Evolutionary conservation across 2,329 filamentous ascomycete genomes (phyloP), one percentile per base, ranked within the genome.

Genomic region (Alternaria novae-zelandiae): DNA sequence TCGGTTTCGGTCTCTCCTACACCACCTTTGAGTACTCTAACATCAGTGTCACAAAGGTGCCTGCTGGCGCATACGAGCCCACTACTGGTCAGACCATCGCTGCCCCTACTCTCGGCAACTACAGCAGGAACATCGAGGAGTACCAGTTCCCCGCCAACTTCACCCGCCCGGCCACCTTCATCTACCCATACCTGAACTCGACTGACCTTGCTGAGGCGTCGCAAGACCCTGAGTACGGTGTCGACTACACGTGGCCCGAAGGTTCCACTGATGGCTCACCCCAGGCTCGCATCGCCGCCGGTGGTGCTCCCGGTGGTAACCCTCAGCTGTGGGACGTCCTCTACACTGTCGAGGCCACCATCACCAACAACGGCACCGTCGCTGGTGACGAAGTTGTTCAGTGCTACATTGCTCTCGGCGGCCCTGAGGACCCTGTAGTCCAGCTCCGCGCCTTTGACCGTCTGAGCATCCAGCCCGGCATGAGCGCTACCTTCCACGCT

Each of bases 371-470:
- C 3, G 92, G 92, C 32, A 73, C 79, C 0, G 69, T 88, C 0
- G 83, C 79, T 1, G 91, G 91, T 26, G 90, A 93, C 44, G 91
- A 93, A 75, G 86, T 96, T 2, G 85, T 89, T 0, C 92, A 96
- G 83, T 81, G 94, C 13, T 86, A 98, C 80, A 76, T 98, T 58
- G 89, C 86, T 28, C 91, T 96, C 3, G 95, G 94, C 54, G 94
- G 93, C 0, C 86, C 90, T 1, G 86, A 90, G 41, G 91, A 97
- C 74, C 85, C 88, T 9, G 83, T 83, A 60, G 81, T 86, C 45
- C 86, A 87, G 3, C 88, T 98, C 13, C 90, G 95, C 65, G 90
- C 90, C 47, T 98, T 97, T 74, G 92, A 96, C 62, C 88, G 93
- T 50, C 80, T 97, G 62, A 85, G 84, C 54, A 89, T 97, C 66